Evolutionary conservation across 352 stramenopile species (phyloP).

Genomic region (Globisporangium nagaii): DNA sequence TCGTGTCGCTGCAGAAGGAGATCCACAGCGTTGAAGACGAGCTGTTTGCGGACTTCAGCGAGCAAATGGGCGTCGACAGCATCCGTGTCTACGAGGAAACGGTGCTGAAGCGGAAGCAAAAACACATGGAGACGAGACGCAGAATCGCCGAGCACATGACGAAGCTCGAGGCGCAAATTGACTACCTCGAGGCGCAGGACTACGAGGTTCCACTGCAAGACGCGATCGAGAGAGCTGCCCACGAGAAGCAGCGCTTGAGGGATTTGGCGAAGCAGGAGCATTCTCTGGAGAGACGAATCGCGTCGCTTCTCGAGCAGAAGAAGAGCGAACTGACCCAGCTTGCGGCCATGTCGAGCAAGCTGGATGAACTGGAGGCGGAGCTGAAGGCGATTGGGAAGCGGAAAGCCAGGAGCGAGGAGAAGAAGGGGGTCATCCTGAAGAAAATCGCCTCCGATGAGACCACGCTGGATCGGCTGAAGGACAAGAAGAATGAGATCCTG

Average conservation of each 20-base stretch:
- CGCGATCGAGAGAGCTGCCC: conserved; percentile 34
- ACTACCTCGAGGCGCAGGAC: conserved; percentile 64
- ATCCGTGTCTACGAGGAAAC: conserved; percentile 93
- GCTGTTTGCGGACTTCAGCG: conserved; percentile 83
- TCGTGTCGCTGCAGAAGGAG: conserved; percentile 43
- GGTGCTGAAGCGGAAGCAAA: conserved; percentile 81
- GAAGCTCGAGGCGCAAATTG: conserved; percentile 79
- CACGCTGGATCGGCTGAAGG: conserved; percentile 87
- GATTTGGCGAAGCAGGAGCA: conserved; percentile 47
- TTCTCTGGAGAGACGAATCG: conserved; percentile 35
- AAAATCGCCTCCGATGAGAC: conserved; percentile 87
- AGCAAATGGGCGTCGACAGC: conserved; percentile 66
- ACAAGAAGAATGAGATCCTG: conserved; percentile 93
- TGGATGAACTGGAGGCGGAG: conserved; percentile 57
- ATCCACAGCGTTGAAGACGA: conserved; percentile 78
- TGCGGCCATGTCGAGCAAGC: conserved; percentile 21
- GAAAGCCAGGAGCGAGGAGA: conserved; percentile 60
- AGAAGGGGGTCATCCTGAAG: conserved; percentile 71
- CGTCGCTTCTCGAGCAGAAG: conserved; percentile 70
- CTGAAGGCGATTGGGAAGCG: conserved; percentile 56
- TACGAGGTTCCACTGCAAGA: conserved; percentile 41
- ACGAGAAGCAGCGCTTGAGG: conserved; percentile 49
- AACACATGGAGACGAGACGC: conserved; percentile 60
- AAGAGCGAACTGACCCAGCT: conserved; percentile 45
- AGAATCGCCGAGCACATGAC: conserved; percentile 74